phyloP scores from a whole-genome alignment of 2,329 filamentous ascomycete genomes.

The Penicillium hesseltinei region DNA sequence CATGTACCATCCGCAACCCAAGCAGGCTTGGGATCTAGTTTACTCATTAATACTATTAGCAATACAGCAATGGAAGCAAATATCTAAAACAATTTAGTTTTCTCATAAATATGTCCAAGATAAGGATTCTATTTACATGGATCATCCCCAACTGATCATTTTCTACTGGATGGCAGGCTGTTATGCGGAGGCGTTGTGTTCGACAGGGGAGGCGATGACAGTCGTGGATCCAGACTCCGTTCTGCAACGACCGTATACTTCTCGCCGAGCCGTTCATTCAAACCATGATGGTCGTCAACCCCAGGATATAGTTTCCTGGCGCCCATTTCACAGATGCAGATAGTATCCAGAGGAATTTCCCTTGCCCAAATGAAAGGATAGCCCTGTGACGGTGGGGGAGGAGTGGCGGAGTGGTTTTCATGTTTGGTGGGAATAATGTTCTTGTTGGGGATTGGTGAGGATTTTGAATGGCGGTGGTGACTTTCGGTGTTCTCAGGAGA shows the following conservation, averaged over 20 bases:
- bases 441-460: neutral
- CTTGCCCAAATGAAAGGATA: slow-evolving; percentile 66
- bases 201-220: neutral
- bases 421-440: neutral
- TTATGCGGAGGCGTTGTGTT: neutral
- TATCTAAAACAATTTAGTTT: neutral
- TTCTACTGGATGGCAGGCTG: too few relatives aligned
- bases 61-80: slow-evolving; percentile 2
- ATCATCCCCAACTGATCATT: neutral
- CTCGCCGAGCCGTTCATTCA: slow-evolving; percentile 50
- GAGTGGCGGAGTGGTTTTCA: neutral
- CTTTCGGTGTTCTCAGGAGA: neutral
- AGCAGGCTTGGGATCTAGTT: slow-evolving; percentile 24
- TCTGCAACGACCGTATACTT: slow-evolving; percentile 52
- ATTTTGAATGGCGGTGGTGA: neutral
- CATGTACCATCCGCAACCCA: slow-evolving; percentile 8
- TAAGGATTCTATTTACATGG: neutral
- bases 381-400: neutral
- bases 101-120: neutral
- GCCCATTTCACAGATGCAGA: slow-evolving; percentile 86
- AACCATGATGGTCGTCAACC: slow-evolving; percentile 28
- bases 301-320: slow-evolving; percentile 62
- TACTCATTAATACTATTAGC: slow-evolving; percentile 7
- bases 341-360: slow-evolving; percentile 62
- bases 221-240: slow-evolving; percentile 26